Evolutionary conservation across 208 protist genomes (phyloP), one percentile per base, ranked within the genome.

Genomic region (Leishmania mexicana): DNA sequence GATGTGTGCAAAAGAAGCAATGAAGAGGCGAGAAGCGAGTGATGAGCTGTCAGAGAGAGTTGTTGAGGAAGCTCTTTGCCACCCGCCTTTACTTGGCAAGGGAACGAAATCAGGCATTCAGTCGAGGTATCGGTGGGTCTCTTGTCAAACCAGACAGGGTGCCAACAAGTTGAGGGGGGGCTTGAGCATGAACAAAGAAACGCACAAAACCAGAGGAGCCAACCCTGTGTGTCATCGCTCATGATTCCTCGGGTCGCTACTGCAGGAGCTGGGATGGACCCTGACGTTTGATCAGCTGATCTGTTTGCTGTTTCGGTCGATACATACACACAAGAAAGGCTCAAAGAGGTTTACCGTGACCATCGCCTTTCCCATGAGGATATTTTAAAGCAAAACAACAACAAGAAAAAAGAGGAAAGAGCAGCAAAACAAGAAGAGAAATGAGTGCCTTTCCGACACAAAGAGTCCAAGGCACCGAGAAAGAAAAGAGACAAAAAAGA

Each of bases 371-470:
- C n/a, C 0, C 60, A 65, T n/a, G 7, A 24, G 67, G n/a, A 70
- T 17, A 28, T 38, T 38, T 38, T 35, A 35, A 35, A 35, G 31
- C 31, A 24, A 17, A 51, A 11, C 45, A 0, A 35, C 31, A 47
- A 47, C 1, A 47, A 47, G 0, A 21, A 73, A 60, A 70, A 51
- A 49, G 10, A 62, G 71, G 13, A 75, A 45, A 53, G 3, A 65
- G 31, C 45, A 65, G 40, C 47, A n/a, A 35, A 83, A 71, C 1
- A 78, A 83, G 53, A 78, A 79, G 31, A 31, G 70, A 76, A 38
- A 67, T 17, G 45, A 49, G 47, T 17, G 21, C n/a, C 60, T 65
- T 65, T 65, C 8, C 60, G n/a, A 7, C 11, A 19, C 21, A 47
- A 49, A 57, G 42, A 19, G 47, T 71, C 21, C 4, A n/a, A 17